Conservation (phyloP, 345 rosid species). For the Barbarea vulgaris region DNA sequence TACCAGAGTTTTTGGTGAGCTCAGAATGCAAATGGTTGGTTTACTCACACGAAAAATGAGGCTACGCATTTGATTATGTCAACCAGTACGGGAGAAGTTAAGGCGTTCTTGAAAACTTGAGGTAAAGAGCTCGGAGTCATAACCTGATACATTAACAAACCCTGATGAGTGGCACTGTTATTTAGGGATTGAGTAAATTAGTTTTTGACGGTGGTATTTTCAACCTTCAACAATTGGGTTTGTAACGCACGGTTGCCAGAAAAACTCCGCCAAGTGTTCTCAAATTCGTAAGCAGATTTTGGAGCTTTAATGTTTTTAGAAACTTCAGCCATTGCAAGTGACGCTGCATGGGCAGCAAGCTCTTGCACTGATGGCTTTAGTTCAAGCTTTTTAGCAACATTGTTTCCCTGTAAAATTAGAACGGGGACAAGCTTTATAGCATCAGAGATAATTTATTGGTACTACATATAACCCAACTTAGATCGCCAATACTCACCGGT, state of each 20-base stretch:
- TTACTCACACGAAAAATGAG: slow-evolving; percentile 65
- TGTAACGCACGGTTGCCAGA: slow-evolving; percentile 63
- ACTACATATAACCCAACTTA: neutral
- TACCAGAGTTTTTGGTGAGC: neutral
- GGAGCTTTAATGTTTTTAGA: slow-evolving; percentile 72
- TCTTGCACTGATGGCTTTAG: slow-evolving; percentile 70
- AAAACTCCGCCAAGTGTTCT: slow-evolving; percentile 78
- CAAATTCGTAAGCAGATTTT: slow-evolving; percentile 82
- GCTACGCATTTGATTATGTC: slow-evolving; percentile 77
- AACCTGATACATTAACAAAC: slow-evolving; percentile 49
- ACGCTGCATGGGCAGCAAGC: slow-evolving; percentile 86
- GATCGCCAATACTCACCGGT: slow-evolving; percentile 19
- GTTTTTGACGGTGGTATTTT: neutral
- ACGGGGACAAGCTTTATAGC: neutral
- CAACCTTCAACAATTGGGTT: slow-evolving; percentile 75
- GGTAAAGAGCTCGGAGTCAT: slow-evolving; percentile 76
- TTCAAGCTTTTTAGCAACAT: slow-evolving; percentile 43
- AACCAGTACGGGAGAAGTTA: slow-evolving; percentile 67
- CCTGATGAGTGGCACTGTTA: neutral
- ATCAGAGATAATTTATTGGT: slow-evolving; percentile 5
- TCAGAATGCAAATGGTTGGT: neutral
- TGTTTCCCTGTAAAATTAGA: slow-evolving; percentile 46
- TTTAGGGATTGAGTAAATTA: neutral
- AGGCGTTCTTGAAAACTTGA: slow-evolving; percentile 71
- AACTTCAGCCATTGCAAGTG: slow-evolving; percentile 70